Evolutionary conservation across 73 alveolate genomes (phyloP).

Genomic region (Paramecium bursaria): DNA sequence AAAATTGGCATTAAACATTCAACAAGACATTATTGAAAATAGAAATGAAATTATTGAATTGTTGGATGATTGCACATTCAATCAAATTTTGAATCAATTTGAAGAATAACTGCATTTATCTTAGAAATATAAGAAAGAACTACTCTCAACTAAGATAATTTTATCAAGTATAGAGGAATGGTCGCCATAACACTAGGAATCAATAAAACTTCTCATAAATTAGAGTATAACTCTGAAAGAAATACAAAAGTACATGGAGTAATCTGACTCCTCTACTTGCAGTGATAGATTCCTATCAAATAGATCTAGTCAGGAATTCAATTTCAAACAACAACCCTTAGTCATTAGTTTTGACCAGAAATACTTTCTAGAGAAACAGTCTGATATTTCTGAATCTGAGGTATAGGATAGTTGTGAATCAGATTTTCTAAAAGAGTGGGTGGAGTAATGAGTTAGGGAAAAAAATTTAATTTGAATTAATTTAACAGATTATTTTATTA

Average conservation of each 20-base stretch:
- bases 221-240: slow-evolving; percentile 34
- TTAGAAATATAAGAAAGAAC: slow-evolving; percentile 12
- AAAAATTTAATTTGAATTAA: too few species aligned
- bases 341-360: slow-evolving; percentile 52
- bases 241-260: slow-evolving; percentile 8
- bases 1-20: background rate
- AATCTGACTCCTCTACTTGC: slow-evolving; percentile 38
- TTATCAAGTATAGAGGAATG: slow-evolving; percentile 18
- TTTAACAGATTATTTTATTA: background rate
- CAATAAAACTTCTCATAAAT: background rate
- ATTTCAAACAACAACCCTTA: slow-evolving; percentile 26
- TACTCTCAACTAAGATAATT: slow-evolving; percentile 9
- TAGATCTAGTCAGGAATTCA: slow-evolving; percentile 32
- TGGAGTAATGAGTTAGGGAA: background rate
- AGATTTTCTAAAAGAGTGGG: slow-evolving; percentile 47
- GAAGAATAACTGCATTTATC: slow-evolving; percentile 9
- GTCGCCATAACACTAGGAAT: slow-evolving; percentile 26
- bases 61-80: slow-evolving; percentile 40
- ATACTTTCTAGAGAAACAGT: background rate
- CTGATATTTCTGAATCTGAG: slow-evolving; percentile 32
- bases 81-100: slow-evolving; percentile 17
- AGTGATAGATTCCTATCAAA: slow-evolving; percentile 15
- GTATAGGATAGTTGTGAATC: slow-evolving; percentile 60
- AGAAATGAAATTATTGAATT: slow-evolving; percentile 10
- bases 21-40: slow-evolving; percentile 5